Percentiles rank a stretch among this genome's conserved stretches.
phyloP scores from a whole-genome alignment of 1,284 basidiomycete species.

The Agroathelia rolfsii region DNA sequence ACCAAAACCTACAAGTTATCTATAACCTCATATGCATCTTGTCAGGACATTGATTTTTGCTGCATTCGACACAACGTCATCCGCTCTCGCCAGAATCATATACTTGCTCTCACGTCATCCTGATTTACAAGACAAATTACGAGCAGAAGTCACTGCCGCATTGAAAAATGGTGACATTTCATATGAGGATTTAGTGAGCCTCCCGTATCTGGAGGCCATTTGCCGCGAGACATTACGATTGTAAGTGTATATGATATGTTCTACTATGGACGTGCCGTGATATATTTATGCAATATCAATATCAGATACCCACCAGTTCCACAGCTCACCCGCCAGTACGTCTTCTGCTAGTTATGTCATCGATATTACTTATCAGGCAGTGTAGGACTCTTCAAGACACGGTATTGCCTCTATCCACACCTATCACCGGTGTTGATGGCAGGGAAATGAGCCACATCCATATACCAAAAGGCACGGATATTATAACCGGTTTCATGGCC shows the following conservation, averaged over 20 bases:
- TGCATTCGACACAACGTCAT: neutral
- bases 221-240: too few relatives aligned
- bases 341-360: neutral
- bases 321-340: too few relatives aligned
- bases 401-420: constrained; percentile 18
- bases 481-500: constrained; percentile 2
- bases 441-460: constrained; percentile 10
- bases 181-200: too few relatives aligned
- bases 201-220: too few relatives aligned
- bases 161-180: too few relatives aligned
- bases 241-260: too few relatives aligned
- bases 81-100: neutral
- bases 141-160: constrained; percentile 1
- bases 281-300: too few relatives aligned
- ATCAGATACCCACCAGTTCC: too few relatives aligned
- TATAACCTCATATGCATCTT: too few relatives aligned
- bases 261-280: neutral
- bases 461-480: constrained; percentile 11
- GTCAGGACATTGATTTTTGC: too few relatives aligned
- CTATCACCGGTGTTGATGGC: constrained; percentile 9
- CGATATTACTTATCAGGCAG: neutral
- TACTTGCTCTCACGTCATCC: neutral
- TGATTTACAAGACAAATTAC: constrained; percentile 1
- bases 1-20: too few relatives aligned
- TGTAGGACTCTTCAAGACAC: constrained; percentile 23